These are phyloP conservation scores for Excoecaria cochinchinensis DNA, from an alignment of 345 rosid genomes.

Conservation along the genomic window DNA sequence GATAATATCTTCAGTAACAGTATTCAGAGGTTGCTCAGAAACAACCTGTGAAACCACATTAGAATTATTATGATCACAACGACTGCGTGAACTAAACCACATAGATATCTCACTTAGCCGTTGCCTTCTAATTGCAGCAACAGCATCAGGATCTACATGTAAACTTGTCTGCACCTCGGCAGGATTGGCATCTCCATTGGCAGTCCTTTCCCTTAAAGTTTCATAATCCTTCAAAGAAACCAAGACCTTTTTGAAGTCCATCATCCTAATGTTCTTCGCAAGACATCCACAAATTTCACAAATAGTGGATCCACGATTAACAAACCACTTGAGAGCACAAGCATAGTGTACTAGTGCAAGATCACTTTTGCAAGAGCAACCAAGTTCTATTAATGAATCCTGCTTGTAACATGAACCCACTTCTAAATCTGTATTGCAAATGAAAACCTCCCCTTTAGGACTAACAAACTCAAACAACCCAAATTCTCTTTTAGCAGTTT, in stretches of 20 bases:
- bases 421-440: constrained; percentile 70
- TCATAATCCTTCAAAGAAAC: constrained; percentile 73
- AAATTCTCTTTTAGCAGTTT: constrained; percentile 39
- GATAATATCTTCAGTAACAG: constrained; percentile 45
- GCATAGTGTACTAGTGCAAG: constrained; percentile 90
- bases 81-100: constrained; percentile 71
- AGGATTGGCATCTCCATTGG: constrained; percentile 61
- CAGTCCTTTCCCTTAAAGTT: constrained; percentile 64
- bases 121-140: constrained; percentile 78
- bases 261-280: constrained; percentile 56
- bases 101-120: constrained; percentile 73
- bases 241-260: constrained; percentile 65
- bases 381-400: constrained; percentile 71
- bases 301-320: constrained; percentile 86
- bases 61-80: constrained; percentile 35
- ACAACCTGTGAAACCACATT: constrained; percentile 54
- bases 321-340: constrained; percentile 96
- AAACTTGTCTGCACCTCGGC: constrained; percentile 40
- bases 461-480: constrained; percentile 63
- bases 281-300: constrained; percentile 84
- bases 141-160: constrained; percentile 71
- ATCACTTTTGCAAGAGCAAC: constrained; percentile 89
- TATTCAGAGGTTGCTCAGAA: constrained; percentile 58
- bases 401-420: constrained; percentile 53
- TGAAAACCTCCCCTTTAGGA: constrained; percentile 77